Evolutionary conservation across 768 basidiomycete genomes (phyloP).

Genomic region (Strobilomyces echinocephalus): DNA sequence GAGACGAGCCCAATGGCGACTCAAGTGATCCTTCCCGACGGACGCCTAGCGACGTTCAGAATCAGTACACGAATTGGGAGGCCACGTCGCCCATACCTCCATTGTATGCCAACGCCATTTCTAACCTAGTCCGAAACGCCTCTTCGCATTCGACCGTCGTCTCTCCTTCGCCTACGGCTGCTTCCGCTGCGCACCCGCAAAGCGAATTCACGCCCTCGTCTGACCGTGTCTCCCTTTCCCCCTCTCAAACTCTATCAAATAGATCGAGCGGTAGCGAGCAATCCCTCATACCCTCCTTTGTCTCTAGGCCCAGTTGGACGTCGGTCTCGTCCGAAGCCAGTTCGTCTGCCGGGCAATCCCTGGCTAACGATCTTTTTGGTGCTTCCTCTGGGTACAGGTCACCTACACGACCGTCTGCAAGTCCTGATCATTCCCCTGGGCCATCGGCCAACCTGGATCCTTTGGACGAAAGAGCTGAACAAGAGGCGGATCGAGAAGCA

Average conservation of each 20-base stretch:
- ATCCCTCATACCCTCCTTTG: constrained; percentile 10
- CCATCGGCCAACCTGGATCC: constrained; percentile 12
- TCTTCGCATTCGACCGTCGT: constrained; percentile 10
- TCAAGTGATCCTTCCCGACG: constrained; percentile 1
- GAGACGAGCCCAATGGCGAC: constrained; percentile 11
- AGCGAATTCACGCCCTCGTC: constrained; percentile 12
- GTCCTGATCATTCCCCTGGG: constrained; percentile 21
- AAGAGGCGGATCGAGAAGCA: constrained; percentile 8
- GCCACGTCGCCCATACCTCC: constrained; percentile 14
- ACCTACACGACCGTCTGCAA: constrained; percentile 15
- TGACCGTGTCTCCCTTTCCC: constrained; percentile 12
- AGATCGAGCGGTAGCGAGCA: constrained; percentile 15
- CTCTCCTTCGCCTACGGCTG: constrained; percentile 4
- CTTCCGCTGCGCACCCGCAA: constrained; percentile 5
- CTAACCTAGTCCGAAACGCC: constrained; percentile 15
- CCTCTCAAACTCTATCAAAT: constrained; percentile 11
- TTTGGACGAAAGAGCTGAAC: constrained; percentile 20
- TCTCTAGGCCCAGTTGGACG: constrained; percentile 21
- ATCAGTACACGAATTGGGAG: constrained; percentile 1
- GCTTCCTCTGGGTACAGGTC: constrained; percentile 16
- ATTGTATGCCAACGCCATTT: constrained; percentile 24
- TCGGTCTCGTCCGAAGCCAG: constrained; percentile 25
- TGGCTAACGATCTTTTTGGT: constrained; percentile 12
- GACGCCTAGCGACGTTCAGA: constrained; percentile 5
- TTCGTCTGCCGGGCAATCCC: constrained; percentile 7